Evolutionary conservation across 768 basidiomycete species (phyloP), one percentile per base, ranked within the genome.

Genomic region (Agrocybe chaxingu): DNA sequence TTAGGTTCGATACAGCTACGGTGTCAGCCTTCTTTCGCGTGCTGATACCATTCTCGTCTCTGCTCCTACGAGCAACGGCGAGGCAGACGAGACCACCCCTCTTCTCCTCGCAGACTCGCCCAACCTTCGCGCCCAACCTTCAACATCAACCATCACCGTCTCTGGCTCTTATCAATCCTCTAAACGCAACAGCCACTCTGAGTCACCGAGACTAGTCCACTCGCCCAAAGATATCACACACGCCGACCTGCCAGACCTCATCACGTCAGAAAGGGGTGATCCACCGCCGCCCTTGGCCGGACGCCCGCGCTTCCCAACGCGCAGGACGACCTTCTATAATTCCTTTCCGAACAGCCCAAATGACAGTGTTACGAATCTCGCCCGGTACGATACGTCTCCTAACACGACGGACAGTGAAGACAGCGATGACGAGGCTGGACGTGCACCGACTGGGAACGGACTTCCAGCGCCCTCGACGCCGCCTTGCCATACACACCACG

Each of bases 1-100:
- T 29, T 16, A 91, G 91, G 69, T 97, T 30, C 87, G 95, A 11
- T 98, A 96, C 89, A 94, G 91, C 47, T 92, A 89, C 65, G 94
- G 94, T 13, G 86, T 97, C n/a, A 80, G 78, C 44, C 74, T 96
- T 0, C 76, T 97, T 7, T 78, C 89, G 0, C 80, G 79, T 50
- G 87, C 89, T 2, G 89, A 91, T 50, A 65, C 69, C 2, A 66
- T 73, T 37, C 50, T 48, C 31, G 47, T 54, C 30, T 55, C 52
- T 7, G 54, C 35, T 11, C n/a, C n/a, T 33, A 13, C 42, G 45
- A 24, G 54, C 47, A 10, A 58, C 7, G 54, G 52, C 42, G 60
- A 57, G 9, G 35, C 51, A 3, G 61, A 72, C 32, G 71, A 73
- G 47, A 64, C 57, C 2, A 68, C 70, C 11, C 72, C 75, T 3